Evolutionary conservation across 805 yeast species (phyloP), one percentile per base, ranked within the genome.

Genomic region (Wilhelminamyces savonicus): DNA sequence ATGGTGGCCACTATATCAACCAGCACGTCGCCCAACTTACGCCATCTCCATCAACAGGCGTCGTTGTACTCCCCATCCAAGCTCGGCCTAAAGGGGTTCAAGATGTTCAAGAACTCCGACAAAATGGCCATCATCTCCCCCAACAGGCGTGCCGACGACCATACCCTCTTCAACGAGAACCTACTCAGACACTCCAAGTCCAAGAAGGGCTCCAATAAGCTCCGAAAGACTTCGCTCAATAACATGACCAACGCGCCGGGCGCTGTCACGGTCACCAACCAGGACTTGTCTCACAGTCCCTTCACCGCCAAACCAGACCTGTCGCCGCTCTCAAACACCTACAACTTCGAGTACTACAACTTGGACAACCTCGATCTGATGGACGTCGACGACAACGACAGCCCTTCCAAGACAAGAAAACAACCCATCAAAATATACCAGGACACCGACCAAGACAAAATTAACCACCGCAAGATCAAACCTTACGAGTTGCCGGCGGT

Each of bases 51-150:
- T 33, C 29, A 41, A 32, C 26, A 37, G 39, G 27, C 34, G 5
- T 34, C 36, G 24, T 32, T 42, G 23, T 40, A 46, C 31, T 46
- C 59, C 5, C 57, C 62, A 4, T 44, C 56, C 2, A 56, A 55
- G 34, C 32, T 52, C 15, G 46, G 57, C 11, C 32, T 46, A 17
- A 56, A 23, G 54, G 57, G 14, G 10, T 49, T 50, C 35, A 57
- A 54, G 34, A 48, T 58, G 55, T 55, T 59, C 37, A 60, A 59
- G 29, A 56, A 54, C 39, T 44, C 62, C 16, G 50, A 48, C 28
- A 49, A 48, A 27, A 48, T 52, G 26, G 59, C 60, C n/a, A 47
- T 58, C 13, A 49, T 44, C 25, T 58, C 64, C 2, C 66, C 66
- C 5, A 44, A 44, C 30, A 30, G 51, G 7, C 9, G 7, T 10